Evolutionary conservation across 2,329 filamentous ascomycete species (phyloP), one percentile per base, ranked within the genome.

Genomic region (Dryadomyces quercivorus): DNA sequence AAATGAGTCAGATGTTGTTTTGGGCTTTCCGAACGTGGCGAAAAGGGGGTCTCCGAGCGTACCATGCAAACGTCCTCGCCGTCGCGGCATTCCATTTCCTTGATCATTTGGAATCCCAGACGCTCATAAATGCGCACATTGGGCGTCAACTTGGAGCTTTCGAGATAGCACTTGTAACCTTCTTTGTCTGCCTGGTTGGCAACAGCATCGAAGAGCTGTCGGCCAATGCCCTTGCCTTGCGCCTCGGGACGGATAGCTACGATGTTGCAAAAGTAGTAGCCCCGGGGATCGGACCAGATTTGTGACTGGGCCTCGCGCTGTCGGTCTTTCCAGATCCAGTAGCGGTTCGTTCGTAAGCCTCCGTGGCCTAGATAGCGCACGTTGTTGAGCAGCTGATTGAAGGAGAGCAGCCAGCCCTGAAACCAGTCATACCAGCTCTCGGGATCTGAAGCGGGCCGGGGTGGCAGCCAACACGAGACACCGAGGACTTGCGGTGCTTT

Each of bases 241-340:
- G 36, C 36, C 36, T 50, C 48, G 10, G 48, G 48, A 8, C 34
- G 48, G 5, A 50, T 42, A 34, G 36, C 36, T 7, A 42, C 26
- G 5, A 50, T 50, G 20, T 50, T 50, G 36, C 48, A 50, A n/a
- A 50, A 50, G 16, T 50, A 50, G 26, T 50, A 50, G 48, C 48
- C 48, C 2, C 36, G 18, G 1, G 48, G 48, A n/a, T 50, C 48
- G 18, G 15, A 13, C 48, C 48, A 50, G 48, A 50, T 50, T 20
- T 50, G 48, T 7, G 48, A 15, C 48, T 50, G 48, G 13, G 48
- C 48, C 48, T 49, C 46, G 15, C 46, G 26, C 46, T 50, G 48
- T 2, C 18, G 34, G 34, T 15, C 48, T n/a, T 50, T 50, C 48
- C 48, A 50, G 34, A 50, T 50, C 48, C 48, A 50, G 34, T 50